phyloP scores from a whole-genome alignment of 163 green algal species.

The Scenedesmus sp. region DNA sequence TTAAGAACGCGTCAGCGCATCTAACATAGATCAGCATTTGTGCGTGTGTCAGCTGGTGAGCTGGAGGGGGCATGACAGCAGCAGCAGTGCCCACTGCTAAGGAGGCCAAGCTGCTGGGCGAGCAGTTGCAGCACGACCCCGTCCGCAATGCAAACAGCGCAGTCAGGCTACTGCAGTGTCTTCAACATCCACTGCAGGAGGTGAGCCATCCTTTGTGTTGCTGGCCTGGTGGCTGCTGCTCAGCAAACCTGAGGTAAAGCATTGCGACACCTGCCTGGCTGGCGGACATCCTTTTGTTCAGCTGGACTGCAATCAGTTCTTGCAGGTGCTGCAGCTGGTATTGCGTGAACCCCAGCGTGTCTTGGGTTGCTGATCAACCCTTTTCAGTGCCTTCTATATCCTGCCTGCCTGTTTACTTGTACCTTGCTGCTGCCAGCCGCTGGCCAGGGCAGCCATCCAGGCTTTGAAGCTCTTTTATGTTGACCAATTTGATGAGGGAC shows the following conservation, averaged over 20 bases:
- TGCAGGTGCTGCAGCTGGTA: too few species aligned
- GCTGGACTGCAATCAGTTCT: not conserved
- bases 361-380: too few species aligned
- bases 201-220: not conserved
- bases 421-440: constrained; percentile 53
- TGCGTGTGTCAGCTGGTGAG: not conserved
- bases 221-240: not conserved
- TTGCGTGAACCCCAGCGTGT: too few species aligned
- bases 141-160: constrained; percentile 36
- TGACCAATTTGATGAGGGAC: constrained; percentile 58
- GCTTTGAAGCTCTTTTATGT: constrained; percentile 76
- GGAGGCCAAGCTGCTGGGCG: constrained; percentile 25
- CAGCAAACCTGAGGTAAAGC: not conserved
- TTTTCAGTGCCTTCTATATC: too few species aligned
- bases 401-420: not conserved
- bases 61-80: not conserved
- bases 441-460: constrained; percentile 61
- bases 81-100: constrained; percentile 3
- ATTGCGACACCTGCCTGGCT: not conserved
- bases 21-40: too few species aligned
- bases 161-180: constrained; percentile 19
- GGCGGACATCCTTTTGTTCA: not conserved
- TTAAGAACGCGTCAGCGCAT: too few species aligned
- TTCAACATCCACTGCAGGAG: constrained; percentile 23
- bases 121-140: constrained; percentile 47